Base-by-base conservation (phyloP, 306 rosid genomes). In the Dryas octopetala region DNA sequence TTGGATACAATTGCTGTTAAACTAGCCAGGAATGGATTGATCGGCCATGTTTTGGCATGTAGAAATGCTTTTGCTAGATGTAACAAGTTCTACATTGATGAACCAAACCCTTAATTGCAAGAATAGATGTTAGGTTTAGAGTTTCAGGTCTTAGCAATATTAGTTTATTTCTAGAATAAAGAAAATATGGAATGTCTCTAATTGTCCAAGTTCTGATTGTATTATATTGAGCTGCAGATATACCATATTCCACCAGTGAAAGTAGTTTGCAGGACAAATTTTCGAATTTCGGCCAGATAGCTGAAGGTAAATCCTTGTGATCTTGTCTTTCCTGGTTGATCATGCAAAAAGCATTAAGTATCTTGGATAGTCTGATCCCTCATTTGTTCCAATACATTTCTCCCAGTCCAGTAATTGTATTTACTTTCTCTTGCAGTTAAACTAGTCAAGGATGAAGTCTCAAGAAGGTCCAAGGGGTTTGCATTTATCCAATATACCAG, bases 401-500 rank as follows among this genome's bases (percentile, higher is more conserved):
- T 54, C 5, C 26, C 17, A 52, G 44, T 66, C 66, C 41, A 60
- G 63, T 11, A 50, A 58, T 54, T 65, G 67, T 65, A 68, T 78
- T 66, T 66, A 9, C 53, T 9, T 19, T 66, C 1, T 10, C 46
- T 62, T 74, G 76, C 90, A 95, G 98, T 90, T 69, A 79, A 87
- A 65, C 60, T 91, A 75, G 80, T 82, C 23, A 90, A 87, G 78
- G 95, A 95, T 81, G 82, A 53, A 44, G 46, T 45, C 52, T 81
- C 91, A 0, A 81, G 82, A 79, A 83, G 83, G 75, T 83, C 96
- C 1, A 95, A 84, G 79, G 98, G 98, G 43, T 81, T 62, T 75
- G 98, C 98, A n/a, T 95, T 89, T 76, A 88, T 95, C 82, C 98
- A 91, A 45, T 95, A 86, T 67, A 88, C 89, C 32, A 69, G 81